Evolutionary conservation across 2,329 filamentous ascomycete species (phyloP).

Genomic region (Pestalotiopsis sp.): DNA sequence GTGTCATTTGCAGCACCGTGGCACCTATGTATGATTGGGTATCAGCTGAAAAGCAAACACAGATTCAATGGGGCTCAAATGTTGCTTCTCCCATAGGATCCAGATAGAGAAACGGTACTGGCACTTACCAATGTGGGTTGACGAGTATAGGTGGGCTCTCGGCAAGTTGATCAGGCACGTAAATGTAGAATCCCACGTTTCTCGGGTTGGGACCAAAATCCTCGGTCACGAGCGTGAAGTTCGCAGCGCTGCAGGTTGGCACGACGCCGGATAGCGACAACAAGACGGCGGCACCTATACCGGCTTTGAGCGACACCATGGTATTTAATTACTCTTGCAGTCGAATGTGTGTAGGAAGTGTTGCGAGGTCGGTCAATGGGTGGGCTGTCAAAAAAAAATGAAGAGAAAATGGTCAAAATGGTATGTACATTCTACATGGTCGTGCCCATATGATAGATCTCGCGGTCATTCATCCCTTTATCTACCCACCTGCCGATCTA

Average conservation of each 20-base stretch:
- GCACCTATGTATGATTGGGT: constrained; percentile 26
- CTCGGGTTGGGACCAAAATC: constrained; percentile 50
- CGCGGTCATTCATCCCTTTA: too few relatives aligned
- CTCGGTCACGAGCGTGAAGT: constrained; percentile 29
- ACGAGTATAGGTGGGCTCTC: constrained; percentile 54
- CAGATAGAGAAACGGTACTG: not conserved
- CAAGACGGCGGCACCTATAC: not conserved
- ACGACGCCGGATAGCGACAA: not conserved
- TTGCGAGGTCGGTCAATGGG: not conserved
- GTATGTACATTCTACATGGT: not conserved
- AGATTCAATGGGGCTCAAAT: not conserved
- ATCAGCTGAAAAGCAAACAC: not conserved
- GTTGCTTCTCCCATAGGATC: not conserved
- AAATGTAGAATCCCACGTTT: constrained; percentile 55
- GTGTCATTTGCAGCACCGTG: constrained; percentile 53
- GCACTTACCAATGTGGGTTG: constrained; percentile 53
- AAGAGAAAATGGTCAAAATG: not conserved
- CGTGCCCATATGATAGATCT: too few relatives aligned
- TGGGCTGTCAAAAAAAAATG: too few relatives aligned
- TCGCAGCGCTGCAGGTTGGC: constrained; percentile 20
- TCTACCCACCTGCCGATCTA: not conserved
- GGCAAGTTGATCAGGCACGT: constrained; percentile 44
- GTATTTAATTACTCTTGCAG: not conserved
- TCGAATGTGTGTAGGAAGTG: not conserved
- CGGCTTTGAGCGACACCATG: not conserved